Evolutionary conservation across 306 rosid genomes (phyloP), one percentile per base, ranked within the genome.

Genomic region (Cucumis melo): DNA sequence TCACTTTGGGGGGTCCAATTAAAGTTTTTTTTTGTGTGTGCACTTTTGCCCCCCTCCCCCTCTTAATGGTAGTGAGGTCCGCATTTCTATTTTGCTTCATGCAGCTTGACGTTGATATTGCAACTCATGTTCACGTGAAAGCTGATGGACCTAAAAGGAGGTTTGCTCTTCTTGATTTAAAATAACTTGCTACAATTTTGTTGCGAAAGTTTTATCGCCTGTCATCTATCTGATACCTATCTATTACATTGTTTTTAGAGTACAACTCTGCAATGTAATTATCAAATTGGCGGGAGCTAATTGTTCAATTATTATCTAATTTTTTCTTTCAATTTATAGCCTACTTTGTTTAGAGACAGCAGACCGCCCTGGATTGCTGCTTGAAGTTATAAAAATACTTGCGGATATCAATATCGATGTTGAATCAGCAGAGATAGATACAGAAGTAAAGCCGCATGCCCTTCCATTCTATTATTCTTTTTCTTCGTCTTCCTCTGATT

Each of bases 101-200:
- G 85, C 85, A 94, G 99, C 87, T 81, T 78, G 92, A 85, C 78
- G 81, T 84, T 76, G 97, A 87, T 82, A 82, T 94, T 59, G 82
- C 93, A 84, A 94, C 99, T 64, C 97, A 60, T 79, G 80, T 94
- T 80, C 92, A 82, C 64, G 93, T 94, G 75, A 88, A 85, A 89
- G 87, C 81, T 75, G 99, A 94, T 82, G 99, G 99, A 54, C 93
- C 97, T 41, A 87, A 87, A 88, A 85, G 92, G 87, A 94, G 99
- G 99, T 94, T 81, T 78, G 85, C 36, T 94, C 77, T 80, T 82
- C 50, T 65, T 72, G 63, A 61, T 56, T 74, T 39, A 4, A 39
- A 66, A 38, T n/a, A 21, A 20, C 54, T 53, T 24, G 15, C 55
- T 20, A 21, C 32, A 55, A 75, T 57, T 54, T 72, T 59, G 24